Evolutionary conservation across 2,329 filamentous ascomycete species (phyloP), one percentile per base, ranked within the genome.

Genomic region (Arachnomyces sp.): DNA sequence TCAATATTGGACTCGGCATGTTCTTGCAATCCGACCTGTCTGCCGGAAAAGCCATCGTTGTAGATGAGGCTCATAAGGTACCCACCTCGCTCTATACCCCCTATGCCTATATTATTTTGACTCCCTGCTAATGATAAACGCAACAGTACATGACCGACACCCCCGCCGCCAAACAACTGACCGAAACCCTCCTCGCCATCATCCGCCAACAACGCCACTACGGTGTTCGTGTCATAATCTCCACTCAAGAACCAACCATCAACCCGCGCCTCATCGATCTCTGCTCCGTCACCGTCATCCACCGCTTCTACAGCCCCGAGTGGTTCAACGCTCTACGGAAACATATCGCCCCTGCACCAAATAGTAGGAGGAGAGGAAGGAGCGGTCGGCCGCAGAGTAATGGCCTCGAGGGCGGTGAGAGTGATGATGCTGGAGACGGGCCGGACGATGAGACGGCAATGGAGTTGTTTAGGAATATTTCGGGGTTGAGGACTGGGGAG

Each of bases 161-260:
- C 2, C 3, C 16, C 2, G 50, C 47, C 15, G 40, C 50, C 8
- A 28, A 30, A 7, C 36, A 14, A 15, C 31, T 87, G 28, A 85
- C 80, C 0, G 67, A 80, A 2, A 65, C 68, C 0, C 63, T 87
- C 0, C 63, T 83, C 0, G 63, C 67, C 0, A 71, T 73, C 0
- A 80, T 88, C 47, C 73, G 82, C 0, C 65, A 79, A 7, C 82
- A 88, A 58, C 75, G 82, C 0, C 83, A 88, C 53, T 61, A 77
- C 0, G 81, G 71, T 1, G 68, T 71, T 0, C 72, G 82, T 0
- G 66, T 87, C 2, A 55, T 88, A 31, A 78, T 88, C 28, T 79
- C 81, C 0, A 88, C 82, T 0, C 82, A 89, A 53, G 83, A 88
- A 50, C 84, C 83, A 0, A 85, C 80, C 0, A 70, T 88, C 4